A percentile compares a stretch with the other conserved stretches of the same genome.
Conservation (phyloP, 2,329 filamentous ascomycete species). For the Hymenoscyphus fructigenus region DNA sequence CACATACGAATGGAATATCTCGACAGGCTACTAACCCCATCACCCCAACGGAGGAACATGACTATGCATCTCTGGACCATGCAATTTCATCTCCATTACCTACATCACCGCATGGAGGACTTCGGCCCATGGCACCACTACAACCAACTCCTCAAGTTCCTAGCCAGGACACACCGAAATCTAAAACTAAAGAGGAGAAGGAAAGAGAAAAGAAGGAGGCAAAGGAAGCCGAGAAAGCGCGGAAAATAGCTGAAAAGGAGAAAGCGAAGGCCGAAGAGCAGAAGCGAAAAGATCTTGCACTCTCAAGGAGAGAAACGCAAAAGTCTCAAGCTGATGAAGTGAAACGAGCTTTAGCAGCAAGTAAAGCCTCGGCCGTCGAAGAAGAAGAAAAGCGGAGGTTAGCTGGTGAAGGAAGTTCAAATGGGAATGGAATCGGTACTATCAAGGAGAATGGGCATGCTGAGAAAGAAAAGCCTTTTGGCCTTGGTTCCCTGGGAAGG, state of each 20-base stretch:
- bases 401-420: slow-evolving; percentile 46
- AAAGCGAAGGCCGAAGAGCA: slow-evolving; percentile 46
- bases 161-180: slow-evolving; percentile 26
- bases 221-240: slow-evolving; percentile 49
- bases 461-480: slow-evolving; percentile 43
- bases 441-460: slow-evolving; percentile 28
- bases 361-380: slow-evolving; percentile 55
- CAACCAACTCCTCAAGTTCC: slow-evolving; percentile 34
- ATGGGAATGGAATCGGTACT: slow-evolving; percentile 15
- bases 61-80: slow-evolving; percentile 62
- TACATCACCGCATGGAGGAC: slow-evolving; percentile 11
- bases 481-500: slow-evolving; percentile 40
- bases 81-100: slow-evolving; percentile 60
- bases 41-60: slow-evolving; percentile 48
- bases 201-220: slow-evolving; percentile 69
- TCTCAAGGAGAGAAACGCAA: slow-evolving; percentile 40
- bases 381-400: slow-evolving; percentile 53
- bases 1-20: slow-evolving; percentile 49
- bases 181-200: slow-evolving; percentile 59
- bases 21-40: slow-evolving; percentile 52
- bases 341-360: slow-evolving; percentile 57
- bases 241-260: slow-evolving; percentile 39
- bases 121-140: slow-evolving; percentile 36
- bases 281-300: slow-evolving; percentile 33
- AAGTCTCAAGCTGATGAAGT: slow-evolving; percentile 53